Evolutionary conservation across 2,329 filamentous ascomycete genomes (phyloP), one percentile per base, ranked within the genome.

Genomic region (Escovopsis sp.): DNA sequence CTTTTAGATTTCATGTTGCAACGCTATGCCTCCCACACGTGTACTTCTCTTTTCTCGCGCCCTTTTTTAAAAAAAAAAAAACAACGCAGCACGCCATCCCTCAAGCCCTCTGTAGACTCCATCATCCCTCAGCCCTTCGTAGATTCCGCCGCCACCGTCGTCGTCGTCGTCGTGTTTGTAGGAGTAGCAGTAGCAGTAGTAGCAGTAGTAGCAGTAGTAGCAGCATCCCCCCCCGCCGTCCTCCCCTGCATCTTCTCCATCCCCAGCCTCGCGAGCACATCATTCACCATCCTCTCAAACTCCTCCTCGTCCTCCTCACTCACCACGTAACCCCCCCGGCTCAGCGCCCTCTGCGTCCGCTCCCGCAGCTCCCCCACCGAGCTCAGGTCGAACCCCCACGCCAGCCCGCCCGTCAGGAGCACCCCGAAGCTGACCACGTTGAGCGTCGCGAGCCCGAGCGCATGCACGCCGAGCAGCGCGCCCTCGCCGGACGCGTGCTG

Each of bases 391-490:
- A 91, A 75, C 1, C 76, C 79, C 71, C 81, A 94, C 47, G 84
- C 67, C 10, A 79, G 59, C 0, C 81, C 86, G 4, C 89, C 91
- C 0, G 75, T 70, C 8, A 72, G 62, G 71, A 93, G 76, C 58
- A 94, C 76, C 1, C 72, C 79, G 39, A 91, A 74, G 51, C 79
- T 83, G 29, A 79, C 54, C 11, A 91, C 84, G 52, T 94, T 94
- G 51, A 95, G 71, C 0, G 88, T 94, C 0, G 89, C 91, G 31
- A 95, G 67, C 39, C 80, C 83, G 16, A 98, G 67, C 0, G 89
- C 89, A 60, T 94, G 83, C 30, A 82, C 63, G 1, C 89, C 89
- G 48, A 95, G 80, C 33, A 82, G 57, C 39, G 59, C 45, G 32
- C 56, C 52, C 39, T 59, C 57, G n/a, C 47, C 48, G 7, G 50